Conservation (phyloP, 176 grass and related monocot genomes). For the Puya raimondii region DNA sequence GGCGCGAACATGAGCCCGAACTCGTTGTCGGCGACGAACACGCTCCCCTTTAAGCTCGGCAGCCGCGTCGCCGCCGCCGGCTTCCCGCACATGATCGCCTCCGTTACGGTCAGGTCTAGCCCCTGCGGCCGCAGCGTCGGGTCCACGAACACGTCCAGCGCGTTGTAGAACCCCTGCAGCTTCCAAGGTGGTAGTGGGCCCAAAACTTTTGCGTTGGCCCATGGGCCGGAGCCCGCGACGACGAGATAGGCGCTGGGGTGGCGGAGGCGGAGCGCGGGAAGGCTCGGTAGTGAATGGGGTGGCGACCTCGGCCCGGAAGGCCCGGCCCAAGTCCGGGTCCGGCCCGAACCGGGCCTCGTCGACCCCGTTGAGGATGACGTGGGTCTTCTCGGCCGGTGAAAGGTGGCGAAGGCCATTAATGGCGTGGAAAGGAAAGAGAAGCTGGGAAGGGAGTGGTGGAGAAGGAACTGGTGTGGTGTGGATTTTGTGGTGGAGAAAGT, state of each 20-base stretch:
- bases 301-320: too few relatives aligned
- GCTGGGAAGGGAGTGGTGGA: too few relatives aligned
- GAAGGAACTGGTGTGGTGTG: too few relatives aligned
- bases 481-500: too few relatives aligned
- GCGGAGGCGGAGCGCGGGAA: too few relatives aligned
- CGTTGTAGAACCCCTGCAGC: conserved; percentile 86
- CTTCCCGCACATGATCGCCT: conserved; percentile 95
- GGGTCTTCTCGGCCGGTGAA: conserved; percentile 48
- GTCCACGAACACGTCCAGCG: conserved; percentile 85
- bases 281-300: too few relatives aligned
- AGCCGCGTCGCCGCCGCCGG: conserved; percentile 71
- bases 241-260: too few relatives aligned
- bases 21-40: conserved; percentile 70
- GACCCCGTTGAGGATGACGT: too few relatives aligned
- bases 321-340: too few relatives aligned
- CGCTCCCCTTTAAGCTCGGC: conserved; percentile 71
- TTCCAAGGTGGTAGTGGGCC: conserved; percentile 59
- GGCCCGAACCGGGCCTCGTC: too few relatives aligned
- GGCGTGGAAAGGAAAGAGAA: too few relatives aligned
- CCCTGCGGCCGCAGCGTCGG: conserved; percentile 92
- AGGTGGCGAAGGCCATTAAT: conserved; percentile 34
- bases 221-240: conserved; percentile 70
- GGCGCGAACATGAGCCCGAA: conserved; percentile 90
- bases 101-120: conserved; percentile 83
- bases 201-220: conserved; percentile 76